Evolutionary conservation across 2,329 filamentous ascomycete species (phyloP).

Genomic region (Apiospora saccharicola): DNA sequence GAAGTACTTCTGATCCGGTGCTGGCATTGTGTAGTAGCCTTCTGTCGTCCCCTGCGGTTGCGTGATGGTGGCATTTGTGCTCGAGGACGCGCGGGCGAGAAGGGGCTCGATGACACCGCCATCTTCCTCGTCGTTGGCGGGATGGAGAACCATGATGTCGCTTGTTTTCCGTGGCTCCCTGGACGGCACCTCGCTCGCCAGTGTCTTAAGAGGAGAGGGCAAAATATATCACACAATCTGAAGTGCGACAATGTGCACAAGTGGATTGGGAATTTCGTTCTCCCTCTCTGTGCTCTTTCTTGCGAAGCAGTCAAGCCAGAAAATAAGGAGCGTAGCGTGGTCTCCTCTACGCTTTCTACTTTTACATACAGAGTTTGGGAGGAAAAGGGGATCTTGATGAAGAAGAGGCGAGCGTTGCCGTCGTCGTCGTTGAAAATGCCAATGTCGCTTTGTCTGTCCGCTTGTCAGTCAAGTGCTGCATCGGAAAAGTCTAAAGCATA

Average conservation of each 20-base stretch:
- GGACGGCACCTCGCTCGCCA: background rate
- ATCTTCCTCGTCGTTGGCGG: background rate
- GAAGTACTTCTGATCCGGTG: background rate
- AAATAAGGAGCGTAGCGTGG: background rate
- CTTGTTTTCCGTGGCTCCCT: background rate
- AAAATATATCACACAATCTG: background rate
- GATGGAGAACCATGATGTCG: background rate
- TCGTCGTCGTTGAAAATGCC: constrained; percentile 5
- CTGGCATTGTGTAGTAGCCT: constrained; percentile 3
- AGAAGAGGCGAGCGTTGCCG: background rate
- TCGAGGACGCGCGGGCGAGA: background rate
- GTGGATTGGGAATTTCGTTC: background rate
- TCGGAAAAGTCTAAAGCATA: constrained; percentile 2
- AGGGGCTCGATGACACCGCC: background rate
- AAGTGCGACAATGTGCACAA: background rate
- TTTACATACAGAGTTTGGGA: background rate
- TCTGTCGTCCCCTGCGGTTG: background rate
- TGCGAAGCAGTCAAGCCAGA: background rate
- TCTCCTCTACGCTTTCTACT: background rate
- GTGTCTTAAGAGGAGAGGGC: background rate
- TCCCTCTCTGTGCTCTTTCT: background rate
- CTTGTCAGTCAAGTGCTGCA: constrained; percentile 20
- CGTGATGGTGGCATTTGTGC: constrained; percentile 17
- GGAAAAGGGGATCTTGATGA: background rate
- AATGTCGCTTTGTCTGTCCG: constrained; percentile 16